Conservation (phyloP, 2,329 filamentous ascomycete species). For the Grosmannia huntii region DNA sequence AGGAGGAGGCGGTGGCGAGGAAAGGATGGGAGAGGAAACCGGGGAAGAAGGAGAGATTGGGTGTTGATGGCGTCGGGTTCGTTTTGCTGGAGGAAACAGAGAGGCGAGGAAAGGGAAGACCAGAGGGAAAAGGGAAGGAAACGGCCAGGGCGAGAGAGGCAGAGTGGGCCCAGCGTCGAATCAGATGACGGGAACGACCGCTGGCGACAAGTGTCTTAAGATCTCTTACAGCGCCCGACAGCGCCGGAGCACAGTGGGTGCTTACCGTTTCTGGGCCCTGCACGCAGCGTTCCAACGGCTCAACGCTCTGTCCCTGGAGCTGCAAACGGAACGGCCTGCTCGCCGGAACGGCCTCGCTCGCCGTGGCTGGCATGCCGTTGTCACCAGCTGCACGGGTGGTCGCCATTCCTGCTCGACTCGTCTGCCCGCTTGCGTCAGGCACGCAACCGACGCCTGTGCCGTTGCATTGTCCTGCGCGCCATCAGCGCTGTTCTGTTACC, state of each 20-base stretch:
- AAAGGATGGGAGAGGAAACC: not conserved
- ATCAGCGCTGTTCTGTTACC: not conserved
- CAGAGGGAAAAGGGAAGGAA: not conserved
- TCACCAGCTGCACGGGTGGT: no score
- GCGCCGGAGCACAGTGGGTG: not conserved
- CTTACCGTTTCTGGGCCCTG: not conserved
- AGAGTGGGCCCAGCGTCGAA: constrained; percentile 3
- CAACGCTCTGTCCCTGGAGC: no score
- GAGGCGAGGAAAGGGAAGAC: not conserved
- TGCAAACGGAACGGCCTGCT: not conserved
- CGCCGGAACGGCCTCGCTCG: not conserved
- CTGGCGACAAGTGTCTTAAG: constrained; percentile 5
- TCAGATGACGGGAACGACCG: constrained; percentile 5
- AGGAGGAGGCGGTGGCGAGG: not conserved
- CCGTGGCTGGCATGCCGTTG: not conserved
- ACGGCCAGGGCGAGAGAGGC: not conserved
- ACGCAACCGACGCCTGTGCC: not conserved
- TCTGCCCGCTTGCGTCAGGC: not conserved
- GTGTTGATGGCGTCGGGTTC: not conserved
- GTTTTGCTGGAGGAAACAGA: not conserved
- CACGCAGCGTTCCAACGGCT: not conserved
- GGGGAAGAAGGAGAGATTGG: not conserved
- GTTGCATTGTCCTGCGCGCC: not conserved
- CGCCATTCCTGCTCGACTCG: not conserved
- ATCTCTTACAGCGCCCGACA: not conserved